phyloP scores from a whole-genome alignment of 257 asterid species.

The Nicotiana attenuata region DNA sequence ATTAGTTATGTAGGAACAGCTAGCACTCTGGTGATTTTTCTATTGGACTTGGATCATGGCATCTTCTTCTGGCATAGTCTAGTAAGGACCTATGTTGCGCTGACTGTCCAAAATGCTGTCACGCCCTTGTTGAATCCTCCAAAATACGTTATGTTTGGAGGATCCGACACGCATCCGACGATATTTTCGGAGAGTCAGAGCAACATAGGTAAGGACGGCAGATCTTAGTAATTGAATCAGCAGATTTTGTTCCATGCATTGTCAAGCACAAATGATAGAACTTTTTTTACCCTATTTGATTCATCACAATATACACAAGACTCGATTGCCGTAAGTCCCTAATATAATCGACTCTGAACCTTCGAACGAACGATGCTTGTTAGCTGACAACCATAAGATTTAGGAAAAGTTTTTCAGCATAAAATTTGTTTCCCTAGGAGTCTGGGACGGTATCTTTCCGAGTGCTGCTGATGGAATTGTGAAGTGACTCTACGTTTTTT shows the following conservation, averaged over 20 bases:
- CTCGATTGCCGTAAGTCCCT: background rate
- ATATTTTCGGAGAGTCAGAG: too few relatives aligned
- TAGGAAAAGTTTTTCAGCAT: background rate
- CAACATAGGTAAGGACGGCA: background rate
- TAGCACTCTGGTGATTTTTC: background rate
- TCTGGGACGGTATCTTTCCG: background rate
- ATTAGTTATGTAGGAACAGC: background rate
- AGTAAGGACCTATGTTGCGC: background rate
- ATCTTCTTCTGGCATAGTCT: background rate
- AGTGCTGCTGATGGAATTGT: background rate
- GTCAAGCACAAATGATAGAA: background rate
- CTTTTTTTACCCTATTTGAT: background rate
- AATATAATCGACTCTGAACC: background rate
- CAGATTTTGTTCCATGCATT: background rate
- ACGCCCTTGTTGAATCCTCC: too few relatives aligned
- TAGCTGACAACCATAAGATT: background rate
- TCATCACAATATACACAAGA: background rate
- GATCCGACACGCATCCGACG: too few relatives aligned
- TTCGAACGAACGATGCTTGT: background rate
- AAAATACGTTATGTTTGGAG: too few relatives aligned
- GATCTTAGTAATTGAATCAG: conserved; percentile 4
- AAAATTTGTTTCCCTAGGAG: too few relatives aligned
- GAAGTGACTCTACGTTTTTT: background rate
- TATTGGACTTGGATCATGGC: background rate
- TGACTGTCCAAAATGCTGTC: too few relatives aligned